A percentile compares a stretch with the other conserved stretches of the same genome.
phyloP scores from a whole-genome alignment of 148 eudicot species.

The Rhododendron ferrugineum region DNA sequence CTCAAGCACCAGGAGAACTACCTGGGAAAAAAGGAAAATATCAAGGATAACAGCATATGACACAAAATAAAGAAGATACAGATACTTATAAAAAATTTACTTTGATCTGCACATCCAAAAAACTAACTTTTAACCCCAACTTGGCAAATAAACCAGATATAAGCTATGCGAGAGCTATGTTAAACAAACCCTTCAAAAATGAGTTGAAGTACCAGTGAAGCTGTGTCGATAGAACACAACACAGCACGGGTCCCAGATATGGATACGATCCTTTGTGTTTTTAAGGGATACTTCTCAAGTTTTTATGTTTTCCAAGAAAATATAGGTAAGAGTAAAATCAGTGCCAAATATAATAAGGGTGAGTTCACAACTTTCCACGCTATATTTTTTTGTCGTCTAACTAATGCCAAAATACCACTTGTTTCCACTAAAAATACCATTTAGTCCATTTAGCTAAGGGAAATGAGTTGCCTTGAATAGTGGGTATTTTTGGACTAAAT shows the following conservation, averaged over 20 bases:
- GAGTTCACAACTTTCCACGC: not conserved
- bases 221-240: not conserved
- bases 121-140: not conserved
- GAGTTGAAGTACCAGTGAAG: not conserved
- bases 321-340: not conserved
- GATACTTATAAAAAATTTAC: not conserved
- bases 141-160: not conserved
- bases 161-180: not conserved
- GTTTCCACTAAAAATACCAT: not conserved
- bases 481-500: no score
- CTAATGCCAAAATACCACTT: not conserved
- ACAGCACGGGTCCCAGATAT: not conserved
- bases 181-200: not conserved
- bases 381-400: not conserved
- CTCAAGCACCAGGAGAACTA: constrained; percentile 91
- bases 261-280: not conserved
- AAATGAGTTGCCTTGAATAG: no score
- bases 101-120: not conserved
- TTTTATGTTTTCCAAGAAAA: not conserved
- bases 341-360: not conserved
- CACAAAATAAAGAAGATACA: not conserved
- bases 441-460: no score
- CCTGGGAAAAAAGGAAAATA: constrained; percentile 34
- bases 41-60: not conserved
- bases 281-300: not conserved